Conservation (phyloP, 371 early-diverging fungal genomes). For the Zychaea mexicana region DNA sequence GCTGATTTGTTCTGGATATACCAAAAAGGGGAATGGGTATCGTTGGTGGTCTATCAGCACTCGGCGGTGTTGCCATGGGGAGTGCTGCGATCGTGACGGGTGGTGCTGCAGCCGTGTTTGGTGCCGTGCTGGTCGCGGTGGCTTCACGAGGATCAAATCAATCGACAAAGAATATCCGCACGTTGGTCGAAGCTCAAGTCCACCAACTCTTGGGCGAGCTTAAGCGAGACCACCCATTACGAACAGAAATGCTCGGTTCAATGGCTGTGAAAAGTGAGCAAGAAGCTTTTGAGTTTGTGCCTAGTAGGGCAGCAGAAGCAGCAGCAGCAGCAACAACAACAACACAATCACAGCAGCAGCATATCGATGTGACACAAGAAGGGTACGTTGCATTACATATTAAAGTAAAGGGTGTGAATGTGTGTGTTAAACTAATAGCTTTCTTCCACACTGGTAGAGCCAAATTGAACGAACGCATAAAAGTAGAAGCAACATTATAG, state of each 20-base stretch:
- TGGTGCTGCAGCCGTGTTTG: constrained; percentile 36
- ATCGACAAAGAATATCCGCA: neutral
- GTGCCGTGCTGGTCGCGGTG: constrained; percentile 29
- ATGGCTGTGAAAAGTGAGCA: neutral
- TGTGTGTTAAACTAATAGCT: too few relatives aligned
- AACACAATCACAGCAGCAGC: too few relatives aligned
- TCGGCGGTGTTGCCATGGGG: constrained; percentile 51
- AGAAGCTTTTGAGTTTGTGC: constrained; percentile 5
- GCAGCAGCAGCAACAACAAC: too few relatives aligned
- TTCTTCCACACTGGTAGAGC: too few relatives aligned
- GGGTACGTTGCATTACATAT: too few relatives aligned
- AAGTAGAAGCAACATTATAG: too few relatives aligned
- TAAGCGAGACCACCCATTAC: neutral
- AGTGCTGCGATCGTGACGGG: constrained; percentile 37
- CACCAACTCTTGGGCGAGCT: neutral
- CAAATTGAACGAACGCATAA: too few relatives aligned
- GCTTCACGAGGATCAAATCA: constrained; percentile 21
- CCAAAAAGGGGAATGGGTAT: constrained; percentile 42
- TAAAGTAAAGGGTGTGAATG: too few relatives aligned
- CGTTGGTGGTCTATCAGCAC: constrained; percentile 47
- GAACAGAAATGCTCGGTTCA: neutral
- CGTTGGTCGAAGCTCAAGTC: constrained; percentile 2
- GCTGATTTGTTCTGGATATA: neutral
- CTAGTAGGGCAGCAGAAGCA: neutral
- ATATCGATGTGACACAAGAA: too few relatives aligned